Base-by-base conservation (phyloP, 306 rosid species). In the Castanea sativa region DNA sequence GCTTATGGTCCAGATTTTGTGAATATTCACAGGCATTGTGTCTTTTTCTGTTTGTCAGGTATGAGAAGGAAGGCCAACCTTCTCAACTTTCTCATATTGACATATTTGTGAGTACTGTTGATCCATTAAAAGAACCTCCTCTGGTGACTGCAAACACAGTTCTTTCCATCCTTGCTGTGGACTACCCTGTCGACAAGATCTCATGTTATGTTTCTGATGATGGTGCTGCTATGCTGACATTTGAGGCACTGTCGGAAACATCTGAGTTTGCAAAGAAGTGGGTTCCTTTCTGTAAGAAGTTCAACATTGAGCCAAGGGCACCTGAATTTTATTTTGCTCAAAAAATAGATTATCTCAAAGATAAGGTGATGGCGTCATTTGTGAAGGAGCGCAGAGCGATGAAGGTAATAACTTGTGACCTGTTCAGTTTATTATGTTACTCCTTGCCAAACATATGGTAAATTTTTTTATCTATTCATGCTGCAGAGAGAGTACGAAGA, bases 141-240 rank as follows among this genome's bases (percentile, higher is more conserved):
- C 78, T 89, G 70, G 92, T 89, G 74, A 86, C 90, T 49, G 91
- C 93, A 76, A 91, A 91, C 88, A 86, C 96, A 3, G 83, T 91
- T 71, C 93, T 91, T 45, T 91, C 96, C 21, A 78, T 91, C 77
- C 88, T 91, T 55, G 89, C 96, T 13, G 73, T 91, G 74, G 93
- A 91, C 73, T 91, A 91, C 69, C 93, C 96, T 56, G 81, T 83
- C 23, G 86, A 91, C 58, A 91, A 89, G 88, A 78, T 91, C n/a
- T 75, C 93, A 11, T 91, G 96, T 67, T 91, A 89, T 86, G 89
- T 91, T 11, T 91, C 96, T 8, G 96, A 91, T 79, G 96, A 91
- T 79, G 91, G 91, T 8, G 93, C 96, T 1, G 84, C 91, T 15
- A 91, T 91, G 87, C 51, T 91, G 53, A 89, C 96, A 70, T 91